Evolutionary conservation across 257 asterid species (phyloP).

Genomic region (Solanum chmielewskii): DNA sequence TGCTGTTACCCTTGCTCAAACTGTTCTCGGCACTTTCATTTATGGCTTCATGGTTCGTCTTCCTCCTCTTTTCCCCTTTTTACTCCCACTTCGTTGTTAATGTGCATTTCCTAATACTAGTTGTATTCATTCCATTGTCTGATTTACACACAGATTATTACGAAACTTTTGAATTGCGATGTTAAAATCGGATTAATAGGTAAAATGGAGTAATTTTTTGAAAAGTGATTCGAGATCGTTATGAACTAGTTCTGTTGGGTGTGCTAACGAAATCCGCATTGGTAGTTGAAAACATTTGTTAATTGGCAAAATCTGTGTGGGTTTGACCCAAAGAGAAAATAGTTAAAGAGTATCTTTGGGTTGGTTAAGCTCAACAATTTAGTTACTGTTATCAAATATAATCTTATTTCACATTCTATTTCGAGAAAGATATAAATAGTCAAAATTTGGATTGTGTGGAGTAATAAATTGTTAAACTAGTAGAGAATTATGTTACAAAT

Average conservation of each 20-base stretch:
- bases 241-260: background rate
- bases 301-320: background rate
- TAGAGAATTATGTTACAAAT: background rate
- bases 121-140: background rate
- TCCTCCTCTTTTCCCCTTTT: background rate
- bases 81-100: background rate
- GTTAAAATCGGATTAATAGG: background rate
- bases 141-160: no score
- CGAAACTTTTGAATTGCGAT: no score
- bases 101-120: background rate
- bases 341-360: background rate
- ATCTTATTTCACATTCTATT: background rate
- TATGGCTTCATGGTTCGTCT: conserved; percentile 26
- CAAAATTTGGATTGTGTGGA: background rate
- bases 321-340: background rate
- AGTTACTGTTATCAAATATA: background rate
- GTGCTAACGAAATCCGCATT: background rate
- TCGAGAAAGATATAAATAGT: background rate
- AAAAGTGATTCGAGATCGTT: background rate
- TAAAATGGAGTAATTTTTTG: background rate
- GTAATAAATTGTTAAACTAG: background rate
- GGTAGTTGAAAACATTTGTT: background rate
- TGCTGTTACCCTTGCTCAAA: conserved; percentile 53
- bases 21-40: conserved; percentile 45
- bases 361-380: background rate